Conservation (phyloP, 495 filamentous ascomycete genomes). For the Haplographium delicatum region DNA sequence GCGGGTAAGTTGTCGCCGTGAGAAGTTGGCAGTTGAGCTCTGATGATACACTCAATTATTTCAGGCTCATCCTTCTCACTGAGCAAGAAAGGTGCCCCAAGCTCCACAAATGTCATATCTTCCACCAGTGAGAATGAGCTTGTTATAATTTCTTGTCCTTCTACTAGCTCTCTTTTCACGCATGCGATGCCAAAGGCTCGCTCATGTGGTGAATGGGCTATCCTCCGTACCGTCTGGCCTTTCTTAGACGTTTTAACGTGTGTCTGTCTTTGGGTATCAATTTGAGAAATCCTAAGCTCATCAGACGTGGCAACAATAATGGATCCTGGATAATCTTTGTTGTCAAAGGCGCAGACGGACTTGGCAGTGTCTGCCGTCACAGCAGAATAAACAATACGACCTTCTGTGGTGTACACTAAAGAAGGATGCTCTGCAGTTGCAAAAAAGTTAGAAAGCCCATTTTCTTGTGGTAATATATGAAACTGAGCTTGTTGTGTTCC, state of each 20-base stretch:
- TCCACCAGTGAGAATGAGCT: conserved; percentile 48
- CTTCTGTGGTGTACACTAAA: conserved; percentile 84
- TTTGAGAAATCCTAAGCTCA: conserved; percentile 72
- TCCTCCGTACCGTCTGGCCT: conserved; percentile 75
- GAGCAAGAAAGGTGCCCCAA: conserved; percentile 37
- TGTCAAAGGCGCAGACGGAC: conserved; percentile 75
- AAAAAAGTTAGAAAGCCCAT: conserved; percentile 72
- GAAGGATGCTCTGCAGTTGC: conserved; percentile 91
- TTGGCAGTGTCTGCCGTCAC: conserved; percentile 87
- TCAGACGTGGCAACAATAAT: conserved; percentile 73
- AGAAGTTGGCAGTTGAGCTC: conserved; percentile 63
- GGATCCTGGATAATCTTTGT: conserved; percentile 71
- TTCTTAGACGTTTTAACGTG: conserved; percentile 77
- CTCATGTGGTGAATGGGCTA: conserved; percentile 76
- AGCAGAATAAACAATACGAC: conserved; percentile 85
- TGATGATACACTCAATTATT: conserved; percentile 77
- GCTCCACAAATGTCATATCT: conserved; percentile 41
- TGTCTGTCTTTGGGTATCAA: conserved; percentile 81
- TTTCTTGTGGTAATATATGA: conserved; percentile 61
- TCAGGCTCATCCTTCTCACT: conserved; percentile 58
- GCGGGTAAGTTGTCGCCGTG: conserved; percentile 48
- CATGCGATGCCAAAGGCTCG: conserved; percentile 84
- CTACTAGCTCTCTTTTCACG: conserved; percentile 53
- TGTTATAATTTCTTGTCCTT: conserved; percentile 43
- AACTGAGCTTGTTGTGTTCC: conserved; percentile 82